These are phyloP conservation scores for Sequoiadendron giganteum DNA, from an alignment of 75 land plant genomes.

Conservation along the genomic window DNA sequence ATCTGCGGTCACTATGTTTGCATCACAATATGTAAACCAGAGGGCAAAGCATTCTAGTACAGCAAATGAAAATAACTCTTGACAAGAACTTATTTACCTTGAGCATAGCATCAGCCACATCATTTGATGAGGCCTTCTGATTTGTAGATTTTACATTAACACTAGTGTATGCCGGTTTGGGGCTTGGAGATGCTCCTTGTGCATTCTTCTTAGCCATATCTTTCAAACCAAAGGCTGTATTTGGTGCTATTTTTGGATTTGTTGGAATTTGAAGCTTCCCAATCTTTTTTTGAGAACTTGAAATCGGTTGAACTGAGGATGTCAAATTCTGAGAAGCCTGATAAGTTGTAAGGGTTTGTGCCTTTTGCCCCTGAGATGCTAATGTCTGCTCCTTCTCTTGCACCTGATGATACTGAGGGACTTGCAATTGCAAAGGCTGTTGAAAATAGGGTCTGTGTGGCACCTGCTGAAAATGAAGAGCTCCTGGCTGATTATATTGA, in stretches of 20 bases:
- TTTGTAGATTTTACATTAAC: constrained; percentile 46
- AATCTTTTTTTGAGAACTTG: constrained; percentile 20
- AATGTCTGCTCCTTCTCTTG: constrained; percentile 27
- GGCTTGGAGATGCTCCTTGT: constrained; percentile 10
- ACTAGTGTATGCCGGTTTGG: constrained; percentile 83
- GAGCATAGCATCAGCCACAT: constrained; percentile 49
- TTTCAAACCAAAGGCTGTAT: constrained; percentile 30
- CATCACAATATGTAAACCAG: constrained; percentile 2
- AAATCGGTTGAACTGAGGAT: constrained; percentile 27
- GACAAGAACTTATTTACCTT: constrained; percentile 37
- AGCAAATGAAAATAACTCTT: not conserved
- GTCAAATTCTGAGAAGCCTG: constrained; percentile 24
- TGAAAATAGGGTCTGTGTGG: constrained; percentile 19
- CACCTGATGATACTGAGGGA: constrained; percentile 25
- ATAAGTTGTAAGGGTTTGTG: constrained; percentile 26
- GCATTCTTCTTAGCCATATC: constrained; percentile 44
- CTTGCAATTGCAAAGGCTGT: constrained; percentile 33
- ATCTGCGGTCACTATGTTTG: not conserved
- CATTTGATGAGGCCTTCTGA: constrained; percentile 32
- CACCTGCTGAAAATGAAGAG: constrained; percentile 22
- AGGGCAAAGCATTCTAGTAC: not conserved
- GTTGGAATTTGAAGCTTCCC: constrained; percentile 90
- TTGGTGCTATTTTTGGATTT: constrained; percentile 88
- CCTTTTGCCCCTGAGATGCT: constrained; percentile 26
- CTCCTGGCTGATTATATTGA: constrained; percentile 17